Base-by-base conservation (phyloP, 1,284 basidiomycete species). In the Albatrellus sp. region DNA sequence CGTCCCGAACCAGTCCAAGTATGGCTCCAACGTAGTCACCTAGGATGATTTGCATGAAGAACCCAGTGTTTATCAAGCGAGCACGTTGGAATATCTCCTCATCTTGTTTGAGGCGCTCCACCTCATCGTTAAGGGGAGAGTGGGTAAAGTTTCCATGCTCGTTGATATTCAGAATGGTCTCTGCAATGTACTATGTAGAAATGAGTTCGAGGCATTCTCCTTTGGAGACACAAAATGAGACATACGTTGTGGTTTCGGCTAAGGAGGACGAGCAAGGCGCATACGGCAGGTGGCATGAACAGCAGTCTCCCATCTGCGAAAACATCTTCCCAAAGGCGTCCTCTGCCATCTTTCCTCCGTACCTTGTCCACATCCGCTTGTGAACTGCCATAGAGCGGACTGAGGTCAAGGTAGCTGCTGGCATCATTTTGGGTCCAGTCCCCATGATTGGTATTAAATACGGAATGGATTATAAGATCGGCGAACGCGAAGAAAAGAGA, bases 401-500 rank as follows among this genome's bases (percentile, higher is more conserved):
- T 79, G 28, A 90, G 60, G 54, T 90, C 87, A 24, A 91, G 68
- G 58, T 90, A 90, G 50, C 78, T 82, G 51, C 77, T 80, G 2
- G 77, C 65, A 45, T 75, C 61, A 56, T 90, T 90, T 54, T 77
- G 72, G 0, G 64, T 69, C 60, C 63, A 67, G 55, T 82, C 68
- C 47, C 69, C 62, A 37, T 56, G 64, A 50, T 73, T 67, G 3
- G 85, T 87, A 49, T 79, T 66, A 65, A 89, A 89, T 50, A 83
- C 68, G 48, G 64, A 70, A 58, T 90, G 86, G 51, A 83, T 87
- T 50, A 90, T 68, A 45, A 88, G 62, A 52, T 85, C 72, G 7
- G 87, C 87, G 52, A 86, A 85, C 0, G 81, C 77, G 53, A 90
- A 90, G 60, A 85, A 82, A 24, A 86, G 61, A 44, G 64, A 67